A percentile compares a stretch with the other conserved stretches of the same genome.
These are phyloP conservation scores for Erodium trifolium DNA, from an alignment of 441 rosid species.

Conservation along the genomic window DNA sequence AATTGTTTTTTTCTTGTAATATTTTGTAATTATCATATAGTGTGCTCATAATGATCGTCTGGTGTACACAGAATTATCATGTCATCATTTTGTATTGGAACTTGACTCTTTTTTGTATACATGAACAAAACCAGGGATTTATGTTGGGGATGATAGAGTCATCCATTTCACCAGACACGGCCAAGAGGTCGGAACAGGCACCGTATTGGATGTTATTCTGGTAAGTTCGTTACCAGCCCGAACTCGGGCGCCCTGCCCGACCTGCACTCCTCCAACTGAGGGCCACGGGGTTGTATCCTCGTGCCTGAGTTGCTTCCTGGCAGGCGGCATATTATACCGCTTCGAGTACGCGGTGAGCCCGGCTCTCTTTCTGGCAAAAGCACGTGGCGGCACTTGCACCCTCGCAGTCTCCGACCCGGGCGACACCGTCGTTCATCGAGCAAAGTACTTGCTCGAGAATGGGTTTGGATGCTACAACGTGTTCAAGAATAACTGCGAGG, in stretches of 20 bases:
- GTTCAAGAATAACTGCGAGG: constrained; percentile 77
- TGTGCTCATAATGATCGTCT: too few species aligned
- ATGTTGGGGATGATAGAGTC: constrained; percentile 67
- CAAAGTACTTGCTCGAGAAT: constrained; percentile 57
- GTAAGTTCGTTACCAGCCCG: constrained; percentile 62
- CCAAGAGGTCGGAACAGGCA: constrained; percentile 87
- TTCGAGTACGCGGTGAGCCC: constrained; percentile 70
- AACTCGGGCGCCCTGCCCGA: constrained; percentile 46
- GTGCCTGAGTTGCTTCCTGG: constrained; percentile 78
- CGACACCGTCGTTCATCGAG: constrained; percentile 50
- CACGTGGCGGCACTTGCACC: constrained; percentile 90
- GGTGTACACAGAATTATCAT: too few species aligned
- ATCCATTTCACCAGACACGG: constrained; percentile 83
- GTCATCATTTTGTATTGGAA: too few species aligned
- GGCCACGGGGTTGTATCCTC: constrained; percentile 67
- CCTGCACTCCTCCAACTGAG: constrained; percentile 42
- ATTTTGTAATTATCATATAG: too few species aligned
- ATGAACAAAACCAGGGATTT: constrained; percentile 43
- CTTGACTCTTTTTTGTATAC: not conserved
- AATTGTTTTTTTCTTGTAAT: too few species aligned
- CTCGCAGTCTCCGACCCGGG: constrained; percentile 54
- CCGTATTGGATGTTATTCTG: constrained; percentile 54
- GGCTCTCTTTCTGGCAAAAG: constrained; percentile 72
- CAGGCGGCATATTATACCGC: constrained; percentile 68
- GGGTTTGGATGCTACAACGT: constrained; percentile 79